A percentile compares a stretch with the other conserved stretches of the same genome.
Evolutionary conservation across 192 early-diverging fungal species (phyloP).

Genomic region (Irineochytrium annulatum): DNA sequence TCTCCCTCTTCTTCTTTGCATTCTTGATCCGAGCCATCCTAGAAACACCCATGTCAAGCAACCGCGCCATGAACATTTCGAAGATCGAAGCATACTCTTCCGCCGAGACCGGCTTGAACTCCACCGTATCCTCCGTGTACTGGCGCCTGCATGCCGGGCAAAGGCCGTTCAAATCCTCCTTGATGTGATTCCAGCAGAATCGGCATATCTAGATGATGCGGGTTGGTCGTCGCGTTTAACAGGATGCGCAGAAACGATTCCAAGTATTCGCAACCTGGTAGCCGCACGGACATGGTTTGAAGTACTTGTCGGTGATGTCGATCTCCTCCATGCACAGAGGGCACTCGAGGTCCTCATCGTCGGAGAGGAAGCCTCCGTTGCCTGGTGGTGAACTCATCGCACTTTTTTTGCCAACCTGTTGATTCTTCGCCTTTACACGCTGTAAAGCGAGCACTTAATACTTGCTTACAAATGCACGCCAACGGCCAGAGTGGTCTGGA

Average conservation of each 20-base stretch:
- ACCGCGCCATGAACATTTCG: not conserved
- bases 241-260: constrained; percentile 9
- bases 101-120: constrained; percentile 81
- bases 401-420: too few species aligned
- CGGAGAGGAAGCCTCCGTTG: constrained; percentile 24
- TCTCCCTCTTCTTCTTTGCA: constrained; percentile 84
- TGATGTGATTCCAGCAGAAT: constrained; percentile 98
- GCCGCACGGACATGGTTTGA: constrained; percentile 96
- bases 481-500: too few species aligned
- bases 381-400: constrained; percentile 6
- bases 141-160: constrained; percentile 93
- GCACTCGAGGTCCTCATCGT: constrained; percentile 91
- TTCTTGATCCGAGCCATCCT: constrained; percentile 67
- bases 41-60: too few species aligned
- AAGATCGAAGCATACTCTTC: constrained; percentile 70
- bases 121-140: constrained; percentile 84
- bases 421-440: too few species aligned
- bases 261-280: constrained; percentile 74
- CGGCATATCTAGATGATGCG: constrained; percentile 78
- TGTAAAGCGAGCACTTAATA: too few species aligned
- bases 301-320: constrained; percentile 92
- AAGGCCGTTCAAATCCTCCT: constrained; percentile 83
- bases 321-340: constrained; percentile 99
- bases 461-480: too few species aligned
- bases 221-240: not conserved